phyloP scores from a whole-genome alignment of 805 yeast species.

The Saccharomyces kudriavzevii region DNA sequence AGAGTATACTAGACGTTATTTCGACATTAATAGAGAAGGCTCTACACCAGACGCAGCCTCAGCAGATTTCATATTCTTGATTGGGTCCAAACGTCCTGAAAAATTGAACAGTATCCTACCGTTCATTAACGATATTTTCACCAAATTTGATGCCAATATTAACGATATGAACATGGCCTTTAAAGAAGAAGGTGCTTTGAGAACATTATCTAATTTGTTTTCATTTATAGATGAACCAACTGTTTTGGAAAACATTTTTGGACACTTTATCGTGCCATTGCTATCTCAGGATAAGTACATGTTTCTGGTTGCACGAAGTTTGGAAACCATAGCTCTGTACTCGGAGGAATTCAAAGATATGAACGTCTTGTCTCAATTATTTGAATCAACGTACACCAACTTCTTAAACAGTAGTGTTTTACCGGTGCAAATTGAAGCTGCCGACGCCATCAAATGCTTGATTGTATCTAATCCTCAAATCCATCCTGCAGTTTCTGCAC shows the following conservation, averaged over 20 bases:
- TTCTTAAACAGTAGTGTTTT: slow-evolving; percentile 35
- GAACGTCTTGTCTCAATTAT: slow-evolving; percentile 34
- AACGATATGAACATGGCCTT: slow-evolving; percentile 39
- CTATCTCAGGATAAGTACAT: slow-evolving; percentile 44
- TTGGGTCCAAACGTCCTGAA: slow-evolving; percentile 48
- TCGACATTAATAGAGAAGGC: slow-evolving; percentile 57
- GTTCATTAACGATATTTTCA: slow-evolving; percentile 46
- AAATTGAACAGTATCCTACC: slow-evolving; percentile 46
- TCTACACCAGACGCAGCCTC: slow-evolving; percentile 76
- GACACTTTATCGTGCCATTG: slow-evolving; percentile 55
- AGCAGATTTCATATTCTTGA: slow-evolving; percentile 59
- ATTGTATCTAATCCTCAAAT: slow-evolving; percentile 56
- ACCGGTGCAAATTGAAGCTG: slow-evolving; percentile 80
- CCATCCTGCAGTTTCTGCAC: slow-evolving; percentile 56
- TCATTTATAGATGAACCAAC: slow-evolving; percentile 24
- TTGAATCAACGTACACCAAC: slow-evolving; percentile 35
- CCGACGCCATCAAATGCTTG: slow-evolving; percentile 77
- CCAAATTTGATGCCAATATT: slow-evolving; percentile 28
- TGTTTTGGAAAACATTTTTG: slow-evolving; percentile 56
- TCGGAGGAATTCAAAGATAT: slow-evolving; percentile 31
- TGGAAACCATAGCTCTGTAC: slow-evolving; percentile 46
- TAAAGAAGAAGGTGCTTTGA: slow-evolving; percentile 72
- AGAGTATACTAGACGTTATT: slow-evolving; percentile 68
- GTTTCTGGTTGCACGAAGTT: slow-evolving; percentile 64
- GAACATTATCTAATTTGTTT: slow-evolving; percentile 69